phyloP scores from a whole-genome alignment of 2,329 filamentous ascomycete genomes.

The Neofusicoccum sp. region DNA sequence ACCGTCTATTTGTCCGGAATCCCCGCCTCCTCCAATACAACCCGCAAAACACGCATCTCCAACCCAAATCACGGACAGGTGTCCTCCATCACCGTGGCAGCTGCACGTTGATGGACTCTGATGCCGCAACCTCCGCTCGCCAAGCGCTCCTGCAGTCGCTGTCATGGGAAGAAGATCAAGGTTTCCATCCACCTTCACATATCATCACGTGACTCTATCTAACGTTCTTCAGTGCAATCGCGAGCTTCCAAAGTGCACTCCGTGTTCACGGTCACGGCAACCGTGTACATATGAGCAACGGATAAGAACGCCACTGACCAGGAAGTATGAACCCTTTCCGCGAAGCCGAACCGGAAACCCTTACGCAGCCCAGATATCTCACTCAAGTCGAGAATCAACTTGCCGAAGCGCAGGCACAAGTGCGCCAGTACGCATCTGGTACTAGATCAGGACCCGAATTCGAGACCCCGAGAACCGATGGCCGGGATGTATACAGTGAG shows the following conservation, averaged over 20 bases:
- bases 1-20: not conserved
- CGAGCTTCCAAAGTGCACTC: slow-evolving; percentile 1
- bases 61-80: too few relatives aligned
- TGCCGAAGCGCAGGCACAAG: slow-evolving; percentile 3
- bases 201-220: slow-evolving; percentile 1
- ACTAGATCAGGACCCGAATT: not conserved
- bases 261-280: not conserved
- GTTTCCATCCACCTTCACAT: not conserved
- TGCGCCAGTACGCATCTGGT: not conserved
- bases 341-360: too few relatives aligned
- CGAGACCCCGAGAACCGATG: too few relatives aligned
- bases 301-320: not conserved
- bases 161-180: slow-evolving; percentile 18
- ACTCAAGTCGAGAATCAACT: slow-evolving; percentile 17
- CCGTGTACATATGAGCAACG: slow-evolving; percentile 9
- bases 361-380: slow-evolving; percentile 3
- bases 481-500: not conserved
- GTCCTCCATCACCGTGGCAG: too few relatives aligned
- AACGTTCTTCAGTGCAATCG: not conserved
- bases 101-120: not conserved
- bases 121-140: slow-evolving; percentile 4
- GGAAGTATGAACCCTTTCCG: not conserved
- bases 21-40: not conserved
- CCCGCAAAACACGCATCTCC: too few relatives aligned
- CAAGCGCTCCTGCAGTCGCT: slow-evolving; percentile 16